phyloP scores from a whole-genome alignment of 2,329 filamentous ascomycete species.

The Botryotinia globosa region DNA sequence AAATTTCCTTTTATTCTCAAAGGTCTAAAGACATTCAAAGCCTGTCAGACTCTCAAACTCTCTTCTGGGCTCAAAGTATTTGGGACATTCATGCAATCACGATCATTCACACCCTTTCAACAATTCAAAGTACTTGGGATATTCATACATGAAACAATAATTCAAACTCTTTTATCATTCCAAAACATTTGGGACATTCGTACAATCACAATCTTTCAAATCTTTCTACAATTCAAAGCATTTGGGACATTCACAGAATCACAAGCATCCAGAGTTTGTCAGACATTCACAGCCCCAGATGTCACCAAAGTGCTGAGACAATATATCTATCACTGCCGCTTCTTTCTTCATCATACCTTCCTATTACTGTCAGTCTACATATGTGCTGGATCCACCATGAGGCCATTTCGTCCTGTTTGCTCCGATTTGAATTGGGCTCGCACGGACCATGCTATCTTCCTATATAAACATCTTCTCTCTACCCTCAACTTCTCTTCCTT shows the following conservation, averaged over 20 bases:
- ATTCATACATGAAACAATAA: too few species aligned
- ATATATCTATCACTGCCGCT: neutral
- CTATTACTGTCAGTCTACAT: neutral
- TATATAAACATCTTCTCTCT: neutral
- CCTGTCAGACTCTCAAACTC: neutral
- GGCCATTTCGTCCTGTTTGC: neutral
- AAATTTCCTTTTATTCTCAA: neutral
- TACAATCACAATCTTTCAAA: too few species aligned
- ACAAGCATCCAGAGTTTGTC: neutral
- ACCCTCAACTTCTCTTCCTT: neutral
- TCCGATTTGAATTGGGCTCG: neutral
- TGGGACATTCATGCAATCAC: neutral
- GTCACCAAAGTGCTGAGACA: neutral
- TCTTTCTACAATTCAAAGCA: neutral
- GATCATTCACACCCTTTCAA: too few species aligned
- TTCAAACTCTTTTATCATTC: too few species aligned
- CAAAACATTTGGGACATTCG: neutral
- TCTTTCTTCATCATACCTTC: neutral
- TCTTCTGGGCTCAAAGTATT: neutral
- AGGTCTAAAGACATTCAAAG: neutral
- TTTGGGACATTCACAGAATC: too few species aligned
- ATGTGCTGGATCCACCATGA: neutral
- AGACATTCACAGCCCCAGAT: neutral
- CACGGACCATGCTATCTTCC: neutral
- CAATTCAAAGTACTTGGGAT: neutral